phyloP scores from a whole-genome alignment of 257 asterid species.

The Nicotiana obtusifolia region DNA sequence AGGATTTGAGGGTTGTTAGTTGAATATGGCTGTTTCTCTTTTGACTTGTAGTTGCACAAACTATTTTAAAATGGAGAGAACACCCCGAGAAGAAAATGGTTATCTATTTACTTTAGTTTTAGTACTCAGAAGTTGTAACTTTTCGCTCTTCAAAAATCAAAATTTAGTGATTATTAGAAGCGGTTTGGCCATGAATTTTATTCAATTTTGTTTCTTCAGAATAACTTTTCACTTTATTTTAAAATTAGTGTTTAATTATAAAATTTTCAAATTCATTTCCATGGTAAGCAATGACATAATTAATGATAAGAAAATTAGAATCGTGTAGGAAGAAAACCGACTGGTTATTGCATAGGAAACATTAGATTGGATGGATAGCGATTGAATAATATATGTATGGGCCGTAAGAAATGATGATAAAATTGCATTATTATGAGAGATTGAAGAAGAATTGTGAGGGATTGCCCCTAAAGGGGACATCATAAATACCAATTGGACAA shows the following conservation, averaged over 20 bases:
- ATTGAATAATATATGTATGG: background rate
- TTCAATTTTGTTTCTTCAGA: too few relatives aligned
- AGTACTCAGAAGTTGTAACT: too few relatives aligned
- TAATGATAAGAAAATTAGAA: background rate
- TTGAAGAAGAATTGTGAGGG: background rate
- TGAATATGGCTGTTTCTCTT: background rate
- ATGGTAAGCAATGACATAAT: background rate
- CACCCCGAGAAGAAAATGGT: too few relatives aligned
- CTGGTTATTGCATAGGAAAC: background rate
- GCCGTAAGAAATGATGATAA: background rate
- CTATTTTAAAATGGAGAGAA: background rate
- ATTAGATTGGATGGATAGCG: background rate
- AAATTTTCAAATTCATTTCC: too few relatives aligned
- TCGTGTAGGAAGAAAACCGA: background rate
- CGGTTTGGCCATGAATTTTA: too few relatives aligned
- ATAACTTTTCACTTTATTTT: too few relatives aligned
- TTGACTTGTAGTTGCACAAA: background rate
- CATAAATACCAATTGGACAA: background rate
- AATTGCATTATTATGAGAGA: background rate
- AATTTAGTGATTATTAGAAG: too few relatives aligned
- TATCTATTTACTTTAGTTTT: too few relatives aligned
- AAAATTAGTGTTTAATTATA: too few relatives aligned
- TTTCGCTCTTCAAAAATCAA: too few relatives aligned
- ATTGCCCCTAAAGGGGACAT: background rate
- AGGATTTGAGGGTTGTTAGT: background rate